Percentiles rank a stretch among this genome's conserved stretches.
phyloP scores from a whole-genome alignment of 306 rosid genomes.

The Cucurbita pepo region DNA sequence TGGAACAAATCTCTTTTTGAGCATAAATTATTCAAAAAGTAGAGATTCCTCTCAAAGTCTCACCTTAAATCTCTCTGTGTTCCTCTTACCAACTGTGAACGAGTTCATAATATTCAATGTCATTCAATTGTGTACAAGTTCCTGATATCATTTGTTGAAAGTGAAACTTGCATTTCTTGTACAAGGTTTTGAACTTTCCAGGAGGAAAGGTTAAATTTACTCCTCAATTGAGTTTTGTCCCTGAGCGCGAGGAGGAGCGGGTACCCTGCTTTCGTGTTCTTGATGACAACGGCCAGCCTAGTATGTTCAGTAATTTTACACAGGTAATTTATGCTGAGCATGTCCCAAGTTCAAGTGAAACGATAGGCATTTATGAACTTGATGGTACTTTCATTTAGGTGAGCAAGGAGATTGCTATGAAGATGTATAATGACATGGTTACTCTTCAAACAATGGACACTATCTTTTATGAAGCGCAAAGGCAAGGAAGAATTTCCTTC shows the following conservation, averaged over 20 bases:
- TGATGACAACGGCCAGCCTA: conserved; percentile 44
- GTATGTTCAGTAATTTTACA: conserved; percentile 16
- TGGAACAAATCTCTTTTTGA: too few relatives aligned
- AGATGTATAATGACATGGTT: conserved; percentile 68
- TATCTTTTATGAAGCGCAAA: conserved; percentile 77
- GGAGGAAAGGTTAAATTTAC: conserved; percentile 57
- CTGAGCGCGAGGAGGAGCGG: conserved; percentile 39
- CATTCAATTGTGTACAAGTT: background rate
- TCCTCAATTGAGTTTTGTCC: conserved; percentile 36
- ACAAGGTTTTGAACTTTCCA: conserved; percentile 50
- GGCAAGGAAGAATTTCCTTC: conserved; percentile 89
- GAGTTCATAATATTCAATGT: background rate
- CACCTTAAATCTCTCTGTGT: background rate
- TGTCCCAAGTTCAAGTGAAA: background rate
- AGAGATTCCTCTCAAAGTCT: background rate
- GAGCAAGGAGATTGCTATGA: conserved; percentile 36
- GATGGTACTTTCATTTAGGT: conserved; percentile 26
- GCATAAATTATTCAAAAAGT: background rate
- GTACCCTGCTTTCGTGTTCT: conserved; percentile 58
- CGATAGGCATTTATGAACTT: background rate
- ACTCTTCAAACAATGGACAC: conserved; percentile 82
- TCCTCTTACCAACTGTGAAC: background rate
- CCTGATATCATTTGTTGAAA: background rate
- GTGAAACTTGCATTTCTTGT: conserved; percentile 3
- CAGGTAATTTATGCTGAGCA: conserved; percentile 27